Base-by-base conservation (phyloP, 1,139 yeast genomes). In the Suhomyces ambrosiae region DNA sequence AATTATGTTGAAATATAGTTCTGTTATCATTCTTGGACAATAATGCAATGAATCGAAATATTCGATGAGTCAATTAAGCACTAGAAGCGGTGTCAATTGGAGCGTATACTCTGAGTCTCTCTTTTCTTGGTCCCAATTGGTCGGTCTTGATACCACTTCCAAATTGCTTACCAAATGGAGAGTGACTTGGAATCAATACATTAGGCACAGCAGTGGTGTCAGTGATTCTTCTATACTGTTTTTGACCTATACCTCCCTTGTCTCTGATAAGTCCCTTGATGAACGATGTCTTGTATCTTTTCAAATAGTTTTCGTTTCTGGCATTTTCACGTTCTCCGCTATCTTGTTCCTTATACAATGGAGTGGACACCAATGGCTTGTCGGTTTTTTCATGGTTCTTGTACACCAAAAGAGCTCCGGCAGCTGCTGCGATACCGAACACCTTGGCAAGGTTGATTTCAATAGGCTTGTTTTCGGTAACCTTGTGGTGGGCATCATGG, bases 161-260 rank as follows among this genome's bases (percentile, higher is more conserved):
- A 47, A 63, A 71, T 52, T 69, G 72, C 40, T 54, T 47, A 13
- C 72, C 73, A 44, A 44, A 56, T 11, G 74, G 65, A 13, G 76
- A 68, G 49, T 68, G 75, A n/a, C 74, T 56, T 31, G 71, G 71
- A 47, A 71, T 70, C 45, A 69, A 56, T 31, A 52, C 61, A 29
- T 62, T 57, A 24, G 74, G 65, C 23, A 60, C 48, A 8, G 60
- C 49, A 7, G 62, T 56, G 13, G 59, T 57, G 45, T 58, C 64
- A 13, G 58, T 50, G 37, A 54, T 47, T 55, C 66, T 62, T 52
- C 70, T 66, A 49, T 60, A 65, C 46, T 67, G 72, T 46, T 58
- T 65, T 53, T 65, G 73, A 38, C 75, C 76, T 51, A 68, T 58
- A 33, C 76, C 76, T 33, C 76, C 76, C 53, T 68, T 71, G 50